Evolutionary conservation across 2,329 filamentous ascomycete genomes (phyloP).

Genomic region (Eutypella sp.): DNA sequence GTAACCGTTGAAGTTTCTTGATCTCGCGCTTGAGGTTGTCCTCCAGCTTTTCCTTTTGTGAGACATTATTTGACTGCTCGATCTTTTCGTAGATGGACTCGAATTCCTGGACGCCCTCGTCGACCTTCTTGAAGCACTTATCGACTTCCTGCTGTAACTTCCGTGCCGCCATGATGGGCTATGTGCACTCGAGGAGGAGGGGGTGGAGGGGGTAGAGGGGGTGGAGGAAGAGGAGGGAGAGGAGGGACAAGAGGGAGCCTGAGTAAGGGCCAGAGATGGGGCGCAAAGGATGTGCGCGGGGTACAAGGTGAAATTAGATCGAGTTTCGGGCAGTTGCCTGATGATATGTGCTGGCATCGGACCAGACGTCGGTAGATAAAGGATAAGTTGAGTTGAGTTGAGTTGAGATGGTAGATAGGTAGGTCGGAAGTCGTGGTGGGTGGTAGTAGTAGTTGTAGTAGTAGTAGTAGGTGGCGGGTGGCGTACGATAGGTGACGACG

Average conservation of each 20-base stretch:
- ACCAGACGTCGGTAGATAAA: too few relatives aligned
- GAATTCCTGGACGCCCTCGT: slow-evolving; percentile 87
- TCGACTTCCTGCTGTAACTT: slow-evolving; percentile 98
- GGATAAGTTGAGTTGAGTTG: too few relatives aligned
- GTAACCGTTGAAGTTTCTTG: slow-evolving; percentile 96
- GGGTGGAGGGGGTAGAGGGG: too few relatives aligned
- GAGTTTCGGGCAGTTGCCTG: not conserved
- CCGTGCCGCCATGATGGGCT: slow-evolving; percentile 75
- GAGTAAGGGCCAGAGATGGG: too few relatives aligned
- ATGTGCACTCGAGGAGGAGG: slow-evolving; percentile 13
- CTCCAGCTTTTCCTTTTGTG: slow-evolving; percentile 97
- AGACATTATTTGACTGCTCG: slow-evolving; percentile 81
- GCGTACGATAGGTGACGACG: not conserved
- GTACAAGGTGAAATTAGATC: not conserved
- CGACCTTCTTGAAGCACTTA: slow-evolving; percentile 98
- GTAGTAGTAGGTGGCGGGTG: not conserved
- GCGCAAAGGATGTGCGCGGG: too few relatives aligned
- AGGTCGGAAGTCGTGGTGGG: too few relatives aligned
- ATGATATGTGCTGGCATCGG: not conserved
- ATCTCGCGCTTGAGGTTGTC: slow-evolving; percentile 98
- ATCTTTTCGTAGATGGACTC: slow-evolving; percentile 98
- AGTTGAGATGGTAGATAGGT: too few relatives aligned
- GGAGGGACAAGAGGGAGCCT: not conserved
- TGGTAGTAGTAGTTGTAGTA: not conserved
- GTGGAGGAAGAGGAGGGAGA: too few relatives aligned